Evolutionary conservation across 1,284 basidiomycete genomes (phyloP).

Genomic region (Moesziomyces parantarcticus): DNA sequence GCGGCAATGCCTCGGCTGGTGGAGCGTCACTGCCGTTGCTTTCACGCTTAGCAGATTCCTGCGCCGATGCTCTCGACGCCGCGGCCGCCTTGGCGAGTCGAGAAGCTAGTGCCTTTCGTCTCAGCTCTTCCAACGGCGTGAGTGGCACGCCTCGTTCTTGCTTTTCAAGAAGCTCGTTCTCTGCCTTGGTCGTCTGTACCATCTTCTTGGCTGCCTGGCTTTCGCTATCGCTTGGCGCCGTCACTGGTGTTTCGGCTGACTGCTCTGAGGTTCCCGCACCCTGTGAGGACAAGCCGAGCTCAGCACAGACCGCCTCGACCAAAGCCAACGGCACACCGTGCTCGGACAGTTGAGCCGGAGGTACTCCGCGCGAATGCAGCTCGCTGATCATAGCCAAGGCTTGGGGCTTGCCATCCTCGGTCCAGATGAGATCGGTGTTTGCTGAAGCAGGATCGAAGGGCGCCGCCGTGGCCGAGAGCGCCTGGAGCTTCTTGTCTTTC

Average conservation of each 20-base stretch:
- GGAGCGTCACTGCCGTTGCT: background rate
- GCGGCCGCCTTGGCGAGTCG: conserved; percentile 26
- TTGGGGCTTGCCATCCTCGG: conserved; percentile 26
- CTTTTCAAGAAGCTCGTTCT: conserved; percentile 21
- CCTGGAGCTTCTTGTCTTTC: conserved; percentile 21
- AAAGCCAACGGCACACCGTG: conserved; percentile 17
- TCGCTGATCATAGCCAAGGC: conserved; percentile 24
- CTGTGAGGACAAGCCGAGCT: conserved; percentile 14
- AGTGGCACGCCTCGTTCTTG: conserved; percentile 17
- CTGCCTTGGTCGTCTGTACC: conserved; percentile 23
- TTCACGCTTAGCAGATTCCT: background rate
- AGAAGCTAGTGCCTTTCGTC: conserved; percentile 35
- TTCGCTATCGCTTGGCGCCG: background rate
- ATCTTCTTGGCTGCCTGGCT: background rate
- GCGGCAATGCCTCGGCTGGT: background rate
- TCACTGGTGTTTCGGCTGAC: background rate
- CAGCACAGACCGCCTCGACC: conserved; percentile 29
- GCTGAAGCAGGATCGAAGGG: background rate
- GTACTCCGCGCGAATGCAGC: conserved; percentile 21
- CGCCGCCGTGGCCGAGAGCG: background rate
- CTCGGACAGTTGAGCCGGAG: conserved; percentile 19
- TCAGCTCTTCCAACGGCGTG: conserved; percentile 34
- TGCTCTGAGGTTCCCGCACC: background rate
- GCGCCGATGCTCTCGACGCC: background rate
- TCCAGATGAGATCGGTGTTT: conserved; percentile 4